A percentile compares a stretch with the other conserved stretches of the same genome.
phyloP scores from a whole-genome alignment of 306 rosid genomes.

The Gleditsia sinensis region DNA sequence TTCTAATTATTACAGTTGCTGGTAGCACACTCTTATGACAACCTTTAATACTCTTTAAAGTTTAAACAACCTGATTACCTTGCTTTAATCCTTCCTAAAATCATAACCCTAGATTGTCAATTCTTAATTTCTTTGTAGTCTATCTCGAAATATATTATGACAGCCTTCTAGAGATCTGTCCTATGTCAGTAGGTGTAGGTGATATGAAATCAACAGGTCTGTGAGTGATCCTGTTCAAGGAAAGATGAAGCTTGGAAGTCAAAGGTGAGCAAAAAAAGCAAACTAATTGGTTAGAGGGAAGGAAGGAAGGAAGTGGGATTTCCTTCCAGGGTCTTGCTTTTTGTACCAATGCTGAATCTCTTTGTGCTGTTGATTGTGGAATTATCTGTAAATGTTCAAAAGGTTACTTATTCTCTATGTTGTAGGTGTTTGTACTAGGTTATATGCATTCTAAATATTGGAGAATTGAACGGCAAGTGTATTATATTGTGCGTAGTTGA shows the following conservation, averaged over 20 bases:
- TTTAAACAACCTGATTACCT: not conserved
- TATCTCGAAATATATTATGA: too few species aligned
- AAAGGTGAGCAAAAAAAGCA: not conserved
- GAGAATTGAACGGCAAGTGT: not conserved
- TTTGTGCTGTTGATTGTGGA: not conserved
- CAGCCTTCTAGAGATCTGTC: not conserved
- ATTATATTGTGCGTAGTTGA: not conserved
- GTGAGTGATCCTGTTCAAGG: not conserved
- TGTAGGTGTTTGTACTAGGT: not conserved
- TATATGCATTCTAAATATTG: not conserved
- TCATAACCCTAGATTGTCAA: not conserved
- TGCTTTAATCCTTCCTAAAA: not conserved
- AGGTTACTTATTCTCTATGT: not conserved
- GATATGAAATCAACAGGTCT: not conserved
- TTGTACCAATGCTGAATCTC: not conserved
- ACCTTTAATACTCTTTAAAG: not conserved
- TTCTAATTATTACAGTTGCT: not conserved
- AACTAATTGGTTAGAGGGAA: not conserved
- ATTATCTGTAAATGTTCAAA: not conserved
- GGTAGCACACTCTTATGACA: not conserved
- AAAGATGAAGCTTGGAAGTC: not conserved
- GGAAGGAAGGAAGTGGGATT: not conserved
- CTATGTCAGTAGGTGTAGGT: not conserved
- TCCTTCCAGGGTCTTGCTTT: not conserved
- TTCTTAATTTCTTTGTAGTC: not conserved